Evolutionary conservation across 2,329 filamentous ascomycete genomes (phyloP).

Genomic region (Thielaviopsis punctulata): DNA sequence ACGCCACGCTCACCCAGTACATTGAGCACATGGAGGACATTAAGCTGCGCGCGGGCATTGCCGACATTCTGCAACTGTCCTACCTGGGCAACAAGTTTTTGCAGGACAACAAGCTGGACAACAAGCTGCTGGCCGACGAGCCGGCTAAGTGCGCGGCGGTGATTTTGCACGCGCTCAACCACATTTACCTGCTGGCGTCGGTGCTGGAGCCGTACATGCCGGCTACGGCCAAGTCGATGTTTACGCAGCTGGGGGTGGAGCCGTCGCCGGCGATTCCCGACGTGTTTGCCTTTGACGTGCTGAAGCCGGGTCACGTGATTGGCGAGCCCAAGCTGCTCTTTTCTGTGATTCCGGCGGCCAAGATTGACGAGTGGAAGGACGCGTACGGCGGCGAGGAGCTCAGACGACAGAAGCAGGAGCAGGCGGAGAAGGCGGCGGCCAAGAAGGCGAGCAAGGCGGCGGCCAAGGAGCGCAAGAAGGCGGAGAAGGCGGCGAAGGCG

Average conservation of each 20-base stretch:
- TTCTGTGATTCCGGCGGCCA: conserved; percentile 63
- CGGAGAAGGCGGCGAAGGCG: conserved; percentile 16
- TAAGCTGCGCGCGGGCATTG: conserved; percentile 50
- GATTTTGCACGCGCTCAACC: conserved; percentile 69
- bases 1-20: conserved; percentile 49
- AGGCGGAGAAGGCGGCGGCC: conserved; percentile 30
- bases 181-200: conserved; percentile 64
- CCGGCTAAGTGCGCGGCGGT: conserved; percentile 37
- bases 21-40: conserved; percentile 51
- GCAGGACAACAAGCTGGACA: conserved; percentile 36
- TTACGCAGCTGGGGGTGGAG: conserved; percentile 51
- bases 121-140: conserved; percentile 35
- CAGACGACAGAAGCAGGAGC: conserved; percentile 51
- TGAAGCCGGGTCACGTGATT: conserved; percentile 63
- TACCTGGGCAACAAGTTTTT: conserved; percentile 33
- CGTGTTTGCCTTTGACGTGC: conserved; percentile 41
- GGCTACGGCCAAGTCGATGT: conserved; percentile 56
- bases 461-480: conserved; percentile 32
- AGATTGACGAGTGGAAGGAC: conserved; percentile 68
- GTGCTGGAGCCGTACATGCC: conserved; percentile 77
- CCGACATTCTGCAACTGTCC: conserved; percentile 50
- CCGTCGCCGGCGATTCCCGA: conserved; percentile 42
- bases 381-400: conserved; percentile 49
- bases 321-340: conserved; percentile 68
- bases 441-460: conserved; percentile 33